Conservation (phyloP, 768 basidiomycete species). For the Kwoniella dendrophila region DNA sequence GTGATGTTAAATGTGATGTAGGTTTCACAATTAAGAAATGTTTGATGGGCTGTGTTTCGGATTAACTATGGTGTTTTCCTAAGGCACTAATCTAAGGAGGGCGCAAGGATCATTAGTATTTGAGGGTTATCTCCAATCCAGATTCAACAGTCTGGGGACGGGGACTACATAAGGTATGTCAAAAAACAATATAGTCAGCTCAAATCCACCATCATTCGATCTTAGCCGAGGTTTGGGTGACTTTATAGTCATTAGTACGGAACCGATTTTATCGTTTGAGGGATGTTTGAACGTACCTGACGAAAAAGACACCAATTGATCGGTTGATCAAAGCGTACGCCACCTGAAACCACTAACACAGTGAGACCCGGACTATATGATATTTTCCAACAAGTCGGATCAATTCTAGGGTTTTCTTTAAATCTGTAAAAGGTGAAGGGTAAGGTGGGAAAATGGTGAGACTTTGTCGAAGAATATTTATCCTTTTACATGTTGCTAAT, state of each 20-base stretch:
- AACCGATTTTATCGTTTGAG: too few relatives aligned
- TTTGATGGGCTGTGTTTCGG: slow-evolving; percentile 7
- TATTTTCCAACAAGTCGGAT: not conserved
- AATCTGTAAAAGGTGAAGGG: not conserved
- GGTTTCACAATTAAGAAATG: too few relatives aligned
- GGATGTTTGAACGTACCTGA: too few relatives aligned
- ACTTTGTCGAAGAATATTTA: not conserved
- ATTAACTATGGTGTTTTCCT: too few relatives aligned
- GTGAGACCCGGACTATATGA: not conserved
- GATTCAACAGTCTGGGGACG: too few relatives aligned
- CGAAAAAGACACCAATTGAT: too few relatives aligned
- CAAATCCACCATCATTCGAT: too few relatives aligned
- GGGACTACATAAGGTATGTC: too few relatives aligned
- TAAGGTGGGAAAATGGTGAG: not conserved
- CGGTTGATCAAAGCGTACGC: not conserved
- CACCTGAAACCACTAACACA: slow-evolving; percentile 1
- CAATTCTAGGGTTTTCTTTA: not conserved
- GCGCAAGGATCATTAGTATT: not conserved
- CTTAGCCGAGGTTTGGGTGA: too few relatives aligned
- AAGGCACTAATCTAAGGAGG: slow-evolving; percentile 5
- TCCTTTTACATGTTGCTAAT: not conserved
- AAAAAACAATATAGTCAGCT: too few relatives aligned
- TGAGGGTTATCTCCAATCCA: too few relatives aligned
- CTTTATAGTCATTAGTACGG: too few relatives aligned
- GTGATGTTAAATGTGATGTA: not conserved